Percentiles rank a stretch among this genome's conserved stretches.
Conservation (phyloP, 2,329 filamentous ascomycete genomes). For the Fusarium sp. region DNA sequence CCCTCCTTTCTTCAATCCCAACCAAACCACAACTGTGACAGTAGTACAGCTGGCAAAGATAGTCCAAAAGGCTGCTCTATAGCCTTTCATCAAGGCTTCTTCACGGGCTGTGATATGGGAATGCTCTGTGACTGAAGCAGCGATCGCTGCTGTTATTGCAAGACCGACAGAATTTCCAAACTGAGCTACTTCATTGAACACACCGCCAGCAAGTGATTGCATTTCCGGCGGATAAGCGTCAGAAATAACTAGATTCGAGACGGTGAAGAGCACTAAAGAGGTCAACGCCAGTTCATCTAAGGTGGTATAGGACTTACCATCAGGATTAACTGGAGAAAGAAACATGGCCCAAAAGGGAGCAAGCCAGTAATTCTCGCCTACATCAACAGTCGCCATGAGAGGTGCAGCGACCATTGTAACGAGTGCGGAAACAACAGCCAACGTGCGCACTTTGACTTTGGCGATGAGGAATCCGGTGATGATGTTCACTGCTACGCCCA, state of each 20-base stretch:
- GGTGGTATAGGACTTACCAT: conserved; percentile 49
- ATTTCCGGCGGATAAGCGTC: conserved; percentile 66
- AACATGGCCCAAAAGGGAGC: conserved; percentile 60
- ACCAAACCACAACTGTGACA: conserved; percentile 51
- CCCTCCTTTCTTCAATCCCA: conserved; percentile 62
- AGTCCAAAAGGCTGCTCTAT: conserved; percentile 66
- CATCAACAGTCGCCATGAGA: conserved; percentile 66
- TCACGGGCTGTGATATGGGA: conserved; percentile 43
- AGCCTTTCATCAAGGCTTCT: conserved; percentile 63
- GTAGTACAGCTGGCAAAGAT: conserved; percentile 60
- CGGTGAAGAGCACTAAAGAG: conserved; percentile 64
- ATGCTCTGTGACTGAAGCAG: conserved; percentile 59
- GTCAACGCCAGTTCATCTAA: not conserved
- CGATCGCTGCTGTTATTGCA: conserved; percentile 64
- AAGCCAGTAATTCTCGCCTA: conserved; percentile 65
- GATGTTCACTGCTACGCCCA: conserved; percentile 60
- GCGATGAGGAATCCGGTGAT: conserved; percentile 59
- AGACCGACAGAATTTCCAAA: conserved; percentile 68
- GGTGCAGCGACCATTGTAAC: conserved; percentile 63
- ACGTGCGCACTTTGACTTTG: conserved; percentile 54
- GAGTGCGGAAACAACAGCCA: conserved; percentile 57
- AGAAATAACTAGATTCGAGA: conserved; percentile 67
- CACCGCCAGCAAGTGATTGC: conserved; percentile 70
- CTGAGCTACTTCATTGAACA: conserved; percentile 71
- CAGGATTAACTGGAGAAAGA: conserved; percentile 59